Percentiles rank a stretch among this genome's conserved stretches.
Conservation (phyloP, 805 yeast genomes). For the Yamadazyma philogaea region DNA sequence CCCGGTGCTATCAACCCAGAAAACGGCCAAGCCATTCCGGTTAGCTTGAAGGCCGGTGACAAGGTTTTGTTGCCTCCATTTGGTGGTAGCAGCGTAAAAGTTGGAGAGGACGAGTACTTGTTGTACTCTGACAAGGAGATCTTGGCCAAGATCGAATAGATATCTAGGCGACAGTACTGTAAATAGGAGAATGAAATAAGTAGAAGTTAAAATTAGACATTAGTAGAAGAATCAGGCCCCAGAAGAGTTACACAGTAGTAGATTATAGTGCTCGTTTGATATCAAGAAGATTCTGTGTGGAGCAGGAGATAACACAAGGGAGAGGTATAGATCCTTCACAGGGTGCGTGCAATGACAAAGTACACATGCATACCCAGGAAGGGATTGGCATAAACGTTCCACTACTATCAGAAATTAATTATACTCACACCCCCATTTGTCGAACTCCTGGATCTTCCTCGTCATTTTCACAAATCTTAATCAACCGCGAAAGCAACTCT, state of each 20-base stretch:
- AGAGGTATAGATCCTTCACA: too few relatives aligned
- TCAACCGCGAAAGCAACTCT: slow-evolving; percentile 2
- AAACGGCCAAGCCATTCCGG: slow-evolving; percentile 65
- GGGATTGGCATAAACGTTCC: too few relatives aligned
- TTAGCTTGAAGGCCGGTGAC: slow-evolving; percentile 86
- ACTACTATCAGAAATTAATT: too few relatives aligned
- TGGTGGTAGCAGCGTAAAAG: slow-evolving; percentile 88
- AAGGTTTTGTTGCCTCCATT: slow-evolving; percentile 90
- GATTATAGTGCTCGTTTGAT: too few relatives aligned
- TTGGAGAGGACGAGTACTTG: slow-evolving; percentile 78
- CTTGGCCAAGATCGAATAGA: slow-evolving; percentile 76
- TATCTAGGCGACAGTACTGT: slow-evolving; percentile 1
- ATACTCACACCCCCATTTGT: too few relatives aligned
- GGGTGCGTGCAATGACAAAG: too few relatives aligned
- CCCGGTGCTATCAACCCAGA: slow-evolving; percentile 81
- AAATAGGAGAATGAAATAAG: slow-evolving; percentile 5
- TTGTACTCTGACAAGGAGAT: slow-evolving; percentile 93
- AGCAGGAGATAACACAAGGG: too few relatives aligned
- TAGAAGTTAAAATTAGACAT: neutral
- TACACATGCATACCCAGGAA: too few relatives aligned
- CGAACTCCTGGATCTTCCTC: neutral
- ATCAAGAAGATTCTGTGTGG: too few relatives aligned
- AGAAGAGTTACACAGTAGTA: too few relatives aligned
- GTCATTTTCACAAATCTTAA: neutral
- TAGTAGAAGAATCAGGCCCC: neutral